Evolutionary conservation across 73 alveolate species (phyloP).

Genomic region (Blepharisma japonicum): DNA sequence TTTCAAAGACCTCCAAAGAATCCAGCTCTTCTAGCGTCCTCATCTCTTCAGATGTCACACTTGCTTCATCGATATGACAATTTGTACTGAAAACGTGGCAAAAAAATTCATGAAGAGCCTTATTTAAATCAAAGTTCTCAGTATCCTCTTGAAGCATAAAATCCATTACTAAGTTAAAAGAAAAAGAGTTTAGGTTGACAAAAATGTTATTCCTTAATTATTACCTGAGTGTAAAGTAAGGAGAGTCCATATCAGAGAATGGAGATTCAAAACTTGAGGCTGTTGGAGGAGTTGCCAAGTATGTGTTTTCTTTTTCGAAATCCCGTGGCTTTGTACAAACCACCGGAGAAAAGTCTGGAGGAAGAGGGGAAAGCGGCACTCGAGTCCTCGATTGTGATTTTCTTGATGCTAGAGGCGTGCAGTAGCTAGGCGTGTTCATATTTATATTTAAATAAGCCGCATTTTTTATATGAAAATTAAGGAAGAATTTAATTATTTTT

Average conservation of each 20-base stretch:
- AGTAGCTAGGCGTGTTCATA: conserved; percentile 21
- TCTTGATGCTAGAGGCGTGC: not conserved
- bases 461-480: no score
- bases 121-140: no score
- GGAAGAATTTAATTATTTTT: no score
- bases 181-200: no score
- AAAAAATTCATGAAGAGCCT: not conserved
- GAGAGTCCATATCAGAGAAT: conserved; percentile 22
- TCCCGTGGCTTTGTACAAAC: not conserved
- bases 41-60: conserved; percentile 2
- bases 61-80: conserved; percentile 20
- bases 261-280: conserved; percentile 27
- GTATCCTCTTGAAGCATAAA: no score
- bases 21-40: conserved; percentile 22
- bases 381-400: not conserved
- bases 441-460: not conserved
- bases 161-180: no score
- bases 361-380: conserved; percentile 17
- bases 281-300: conserved; percentile 24
- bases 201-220: no score
- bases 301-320: conserved; percentile 10
- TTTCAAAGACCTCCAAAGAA: conserved; percentile 12
- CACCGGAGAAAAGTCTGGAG: conserved; percentile 15
- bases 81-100: not conserved
- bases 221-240: conserved; percentile 31